These are phyloP conservation scores for Oryza punctata DNA, from an alignment of 176 grass and related monocot species.

Conservation along the genomic window DNA sequence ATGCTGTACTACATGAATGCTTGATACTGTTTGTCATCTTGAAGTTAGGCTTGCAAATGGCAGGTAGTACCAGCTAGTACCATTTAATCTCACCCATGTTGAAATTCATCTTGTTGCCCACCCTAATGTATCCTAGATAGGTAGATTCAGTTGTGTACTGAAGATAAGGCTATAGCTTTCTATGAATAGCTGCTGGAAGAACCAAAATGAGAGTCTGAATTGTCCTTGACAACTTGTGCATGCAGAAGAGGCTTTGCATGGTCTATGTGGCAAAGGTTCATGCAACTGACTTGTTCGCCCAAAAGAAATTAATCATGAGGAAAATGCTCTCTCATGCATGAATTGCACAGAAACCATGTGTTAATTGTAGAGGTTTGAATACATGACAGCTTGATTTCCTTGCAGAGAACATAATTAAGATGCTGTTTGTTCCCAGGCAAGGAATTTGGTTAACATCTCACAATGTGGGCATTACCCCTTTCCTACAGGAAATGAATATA, in stretches of 20 bases:
- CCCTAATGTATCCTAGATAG: background rate
- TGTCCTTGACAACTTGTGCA: background rate
- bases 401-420: background rate
- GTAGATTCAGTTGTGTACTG: background rate
- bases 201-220: background rate
- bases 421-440: background rate
- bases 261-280: background rate
- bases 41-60: background rate
- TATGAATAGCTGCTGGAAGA: background rate
- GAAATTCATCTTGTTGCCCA: background rate
- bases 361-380: background rate
- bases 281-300: background rate
- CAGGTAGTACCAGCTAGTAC: background rate
- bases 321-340: background rate
- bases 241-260: background rate
- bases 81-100: background rate
- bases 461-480: background rate
- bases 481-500: background rate
- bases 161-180: background rate
- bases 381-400: background rate
- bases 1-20: background rate
- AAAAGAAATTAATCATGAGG: background rate
- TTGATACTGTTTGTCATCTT: background rate
- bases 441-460: background rate
- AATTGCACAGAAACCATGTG: background rate